These are phyloP conservation scores for Waltiozyma solani DNA, from an alignment of 1,139 yeast species.

Conservation along the genomic window DNA sequence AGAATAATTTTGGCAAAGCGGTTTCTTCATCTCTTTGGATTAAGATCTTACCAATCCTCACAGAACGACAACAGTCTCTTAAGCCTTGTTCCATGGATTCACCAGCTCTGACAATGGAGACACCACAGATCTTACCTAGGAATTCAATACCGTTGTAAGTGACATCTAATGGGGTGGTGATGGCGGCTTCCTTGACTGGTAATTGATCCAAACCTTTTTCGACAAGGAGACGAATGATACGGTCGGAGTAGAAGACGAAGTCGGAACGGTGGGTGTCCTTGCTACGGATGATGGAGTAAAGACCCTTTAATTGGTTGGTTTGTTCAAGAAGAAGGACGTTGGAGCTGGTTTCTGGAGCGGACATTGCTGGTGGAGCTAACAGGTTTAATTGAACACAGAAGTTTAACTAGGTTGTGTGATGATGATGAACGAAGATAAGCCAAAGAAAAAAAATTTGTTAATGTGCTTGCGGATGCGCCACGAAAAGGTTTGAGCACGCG, in stretches of 20 bases:
- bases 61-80: slow-evolving; percentile 94
- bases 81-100: slow-evolving; percentile 98
- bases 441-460: no score
- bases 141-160: slow-evolving; percentile 72
- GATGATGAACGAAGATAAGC: no score
- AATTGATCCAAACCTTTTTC: slow-evolving; percentile 92
- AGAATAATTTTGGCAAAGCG: slow-evolving; percentile 64
- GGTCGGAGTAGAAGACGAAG: slow-evolving; percentile 88
- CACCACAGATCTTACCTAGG: slow-evolving; percentile 93
- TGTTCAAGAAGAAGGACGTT: slow-evolving; percentile 73
- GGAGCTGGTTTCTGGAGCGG: slow-evolving; percentile 19
- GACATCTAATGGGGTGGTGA: slow-evolving; percentile 72
- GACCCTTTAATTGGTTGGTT: slow-evolving; percentile 80
- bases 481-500: no score
- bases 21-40: slow-evolving; percentile 97
- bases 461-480: no score
- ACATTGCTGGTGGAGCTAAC: background rate
- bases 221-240: slow-evolving; percentile 85
- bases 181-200: slow-evolving; percentile 62
- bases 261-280: slow-evolving; percentile 73
- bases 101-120: slow-evolving; percentile 94
- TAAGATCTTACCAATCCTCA: slow-evolving; percentile 88
- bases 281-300: slow-evolving; percentile 86
- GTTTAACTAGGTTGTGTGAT: no score
- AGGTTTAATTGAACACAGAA: no score